Evolutionary conservation across 208 protist genomes (phyloP).

Genomic region (Polymyxa betae): DNA sequence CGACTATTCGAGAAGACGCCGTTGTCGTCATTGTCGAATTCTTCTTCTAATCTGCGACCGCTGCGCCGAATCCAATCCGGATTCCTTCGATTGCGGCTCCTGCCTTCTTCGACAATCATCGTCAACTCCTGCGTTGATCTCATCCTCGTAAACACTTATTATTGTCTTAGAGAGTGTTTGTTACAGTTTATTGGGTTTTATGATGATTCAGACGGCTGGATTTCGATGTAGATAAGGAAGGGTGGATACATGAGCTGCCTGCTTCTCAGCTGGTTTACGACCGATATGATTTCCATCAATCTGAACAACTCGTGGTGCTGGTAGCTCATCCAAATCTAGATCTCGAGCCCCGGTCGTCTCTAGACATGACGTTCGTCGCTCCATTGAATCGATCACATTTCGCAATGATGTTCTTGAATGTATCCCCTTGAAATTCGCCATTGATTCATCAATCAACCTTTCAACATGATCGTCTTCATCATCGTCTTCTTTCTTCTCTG

Average conservation of each 20-base stretch:
- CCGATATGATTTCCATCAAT: not conserved
- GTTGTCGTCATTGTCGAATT: constrained; percentile 6
- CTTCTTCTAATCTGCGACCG: not conserved
- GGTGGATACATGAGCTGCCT: not conserved
- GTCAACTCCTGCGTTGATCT: not conserved
- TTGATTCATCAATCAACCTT: not conserved
- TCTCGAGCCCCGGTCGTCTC: not conserved
- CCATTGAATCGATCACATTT: not conserved
- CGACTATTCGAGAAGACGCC: constrained; percentile 3
- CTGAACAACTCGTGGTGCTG: not conserved
- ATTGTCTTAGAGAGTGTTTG: not conserved
- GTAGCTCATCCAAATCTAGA: not conserved
- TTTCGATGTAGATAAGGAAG: constrained; percentile 39
- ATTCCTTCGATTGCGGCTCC: not conserved
- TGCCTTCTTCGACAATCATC: not conserved
- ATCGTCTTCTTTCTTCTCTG: not conserved
- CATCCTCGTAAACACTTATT: not conserved
- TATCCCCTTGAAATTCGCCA: not conserved
- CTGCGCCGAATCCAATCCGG: not conserved
- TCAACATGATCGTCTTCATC: not conserved
- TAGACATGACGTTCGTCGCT: not conserved
- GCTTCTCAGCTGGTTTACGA: not conserved
- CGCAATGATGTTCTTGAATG: constrained; percentile 11
- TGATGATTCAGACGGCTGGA: not conserved
- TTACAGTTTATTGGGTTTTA: not conserved